These are phyloP conservation scores for Magnolia sinica DNA, from an alignment of 164 flowering plant genomes.

Conservation along the genomic window DNA sequence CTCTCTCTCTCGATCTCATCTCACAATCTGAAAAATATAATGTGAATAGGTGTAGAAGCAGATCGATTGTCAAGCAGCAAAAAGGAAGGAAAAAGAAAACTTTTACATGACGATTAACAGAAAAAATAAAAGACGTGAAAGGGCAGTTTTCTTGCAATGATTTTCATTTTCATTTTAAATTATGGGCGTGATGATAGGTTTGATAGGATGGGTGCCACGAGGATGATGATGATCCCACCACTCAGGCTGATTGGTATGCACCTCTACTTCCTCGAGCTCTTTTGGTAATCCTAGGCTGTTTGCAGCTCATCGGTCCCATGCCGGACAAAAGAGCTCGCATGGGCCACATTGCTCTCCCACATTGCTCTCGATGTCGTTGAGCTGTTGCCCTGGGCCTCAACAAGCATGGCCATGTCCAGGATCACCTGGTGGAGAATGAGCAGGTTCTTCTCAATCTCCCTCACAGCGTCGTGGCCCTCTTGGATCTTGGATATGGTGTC, in stretches of 20 bases:
- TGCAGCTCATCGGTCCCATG: constrained; percentile 26
- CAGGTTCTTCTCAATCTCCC: constrained; percentile 31
- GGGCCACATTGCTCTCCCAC: constrained; percentile 32
- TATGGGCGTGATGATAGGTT: too few species aligned
- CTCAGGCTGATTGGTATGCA: constrained; percentile 21
- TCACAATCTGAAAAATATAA: too few species aligned
- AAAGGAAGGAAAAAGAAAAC: too few species aligned
- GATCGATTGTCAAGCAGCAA: too few species aligned
- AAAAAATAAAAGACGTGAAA: too few species aligned
- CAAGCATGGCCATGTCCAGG: constrained; percentile 38
- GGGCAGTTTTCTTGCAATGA: too few species aligned
- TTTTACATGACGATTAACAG: too few species aligned
- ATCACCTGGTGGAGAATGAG: constrained; percentile 37
- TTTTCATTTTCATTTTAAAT: too few species aligned
- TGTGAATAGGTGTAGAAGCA: too few species aligned
- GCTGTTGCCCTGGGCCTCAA: constrained; percentile 33
- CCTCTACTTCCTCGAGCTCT: constrained; percentile 28
- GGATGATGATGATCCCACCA: constrained; percentile 10
- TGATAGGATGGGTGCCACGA: constrained; percentile 16
- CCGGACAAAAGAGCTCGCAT: constrained; percentile 25
- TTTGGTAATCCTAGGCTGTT: constrained; percentile 23
- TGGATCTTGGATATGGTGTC: constrained; percentile 33
- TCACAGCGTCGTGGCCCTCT: constrained; percentile 29
- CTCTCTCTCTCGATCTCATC: too few species aligned
- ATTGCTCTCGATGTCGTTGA: constrained; percentile 23